A percentile compares a stretch with the other conserved stretches of the same genome.
Evolutionary conservation across 1,139 yeast species (phyloP).

Genomic region (Debaryomyces coudertii): DNA sequence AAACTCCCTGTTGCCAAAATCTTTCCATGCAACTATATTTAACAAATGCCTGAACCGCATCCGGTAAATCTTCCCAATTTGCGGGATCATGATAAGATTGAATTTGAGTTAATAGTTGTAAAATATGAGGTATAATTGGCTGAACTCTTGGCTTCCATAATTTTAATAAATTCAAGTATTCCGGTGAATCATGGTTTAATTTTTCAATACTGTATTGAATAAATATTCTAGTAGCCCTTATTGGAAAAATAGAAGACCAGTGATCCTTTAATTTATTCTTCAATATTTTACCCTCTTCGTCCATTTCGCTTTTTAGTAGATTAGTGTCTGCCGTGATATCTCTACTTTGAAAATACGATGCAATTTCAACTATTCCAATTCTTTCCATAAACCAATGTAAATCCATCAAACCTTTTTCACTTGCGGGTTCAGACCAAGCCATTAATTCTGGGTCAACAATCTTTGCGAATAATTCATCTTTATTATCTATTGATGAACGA

Average conservation of each 20-base stretch:
- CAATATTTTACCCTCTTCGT: constrained; percentile 80
- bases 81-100: constrained; percentile 93
- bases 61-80: constrained; percentile 87
- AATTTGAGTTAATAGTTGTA: constrained; percentile 84
- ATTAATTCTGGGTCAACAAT: constrained; percentile 91
- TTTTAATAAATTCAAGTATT: constrained; percentile 68
- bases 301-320: constrained; percentile 79
- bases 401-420: constrained; percentile 86
- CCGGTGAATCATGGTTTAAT: constrained; percentile 74
- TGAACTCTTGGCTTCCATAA: constrained; percentile 94
- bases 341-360: constrained; percentile 82
- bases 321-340: constrained; percentile 80
- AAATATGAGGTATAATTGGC: constrained; percentile 87
- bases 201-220: constrained; percentile 95
- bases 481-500: constrained; percentile 70
- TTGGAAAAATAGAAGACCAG: constrained; percentile 94
- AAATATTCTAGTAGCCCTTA: constrained; percentile 91
- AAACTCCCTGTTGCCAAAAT: constrained; percentile 98
- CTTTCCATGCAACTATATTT: constrained; percentile 86
- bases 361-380: constrained; percentile 90
- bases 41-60: constrained; percentile 88
- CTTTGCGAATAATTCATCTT: constrained; percentile 74
- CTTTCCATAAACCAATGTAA: constrained; percentile 98
- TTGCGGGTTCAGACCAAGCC: constrained; percentile 92
- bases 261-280: constrained; percentile 81